A percentile compares a stretch with the other conserved stretches of the same genome.
Conservation (phyloP, 164 flowering plant genomes). For the Stephania yunnanensis region DNA sequence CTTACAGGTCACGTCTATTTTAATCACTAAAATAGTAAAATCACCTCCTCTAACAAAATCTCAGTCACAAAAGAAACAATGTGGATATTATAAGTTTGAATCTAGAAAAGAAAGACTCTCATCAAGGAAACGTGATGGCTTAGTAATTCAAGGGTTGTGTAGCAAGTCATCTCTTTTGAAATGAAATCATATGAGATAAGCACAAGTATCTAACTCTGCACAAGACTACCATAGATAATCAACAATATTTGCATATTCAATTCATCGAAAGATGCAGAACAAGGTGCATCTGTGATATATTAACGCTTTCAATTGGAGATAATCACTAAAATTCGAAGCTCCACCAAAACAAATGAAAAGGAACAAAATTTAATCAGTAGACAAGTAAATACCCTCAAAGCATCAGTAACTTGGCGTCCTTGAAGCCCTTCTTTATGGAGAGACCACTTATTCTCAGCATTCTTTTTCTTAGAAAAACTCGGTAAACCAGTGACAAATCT, state of each 20-base stretch:
- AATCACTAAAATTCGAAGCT: background rate
- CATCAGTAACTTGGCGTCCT: constrained; percentile 85
- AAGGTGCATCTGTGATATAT: no score
- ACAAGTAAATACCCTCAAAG: constrained; percentile 59
- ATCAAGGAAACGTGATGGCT: background rate
- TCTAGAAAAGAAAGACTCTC: background rate
- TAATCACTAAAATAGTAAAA: no score
- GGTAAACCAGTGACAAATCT: constrained; percentile 82
- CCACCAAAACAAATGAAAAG: background rate
- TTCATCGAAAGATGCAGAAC: no score
- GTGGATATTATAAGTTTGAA: background rate
- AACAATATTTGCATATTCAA: no score
- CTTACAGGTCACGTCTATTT: no score
- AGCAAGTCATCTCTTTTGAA: no score
- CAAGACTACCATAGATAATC: no score
- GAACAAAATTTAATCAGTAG: background rate
- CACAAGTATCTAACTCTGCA: no score
- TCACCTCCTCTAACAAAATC: no score
- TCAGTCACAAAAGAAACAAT: background rate
- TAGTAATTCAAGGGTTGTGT: background rate
- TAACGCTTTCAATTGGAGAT: no score
- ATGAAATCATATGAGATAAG: background rate
- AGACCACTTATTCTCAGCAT: constrained; percentile 73
- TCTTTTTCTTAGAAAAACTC: constrained; percentile 77
- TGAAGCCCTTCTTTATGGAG: constrained; percentile 79